Conservation (phyloP, 192 early-diverging fungal genomes). For the Linnemannia zychae region DNA sequence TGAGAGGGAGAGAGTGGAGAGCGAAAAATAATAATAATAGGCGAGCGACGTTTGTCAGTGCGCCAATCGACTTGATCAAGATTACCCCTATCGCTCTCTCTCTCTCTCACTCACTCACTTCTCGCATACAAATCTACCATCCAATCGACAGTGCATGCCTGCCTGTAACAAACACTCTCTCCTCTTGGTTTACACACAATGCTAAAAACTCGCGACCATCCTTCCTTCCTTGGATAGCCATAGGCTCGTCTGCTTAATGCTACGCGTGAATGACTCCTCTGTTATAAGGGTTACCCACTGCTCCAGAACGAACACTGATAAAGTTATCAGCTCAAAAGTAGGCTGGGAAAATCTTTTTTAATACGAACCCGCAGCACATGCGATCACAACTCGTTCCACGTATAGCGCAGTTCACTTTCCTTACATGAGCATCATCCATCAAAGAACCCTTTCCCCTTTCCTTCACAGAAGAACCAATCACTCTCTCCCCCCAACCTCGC, state of each 20-base stretch:
- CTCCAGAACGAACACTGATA: neutral
- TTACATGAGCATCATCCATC: neutral
- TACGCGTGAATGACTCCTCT: neutral
- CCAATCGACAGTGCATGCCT: neutral
- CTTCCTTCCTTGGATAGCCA: no score
- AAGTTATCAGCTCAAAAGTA: neutral
- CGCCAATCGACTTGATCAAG: neutral
- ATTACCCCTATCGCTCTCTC: neutral
- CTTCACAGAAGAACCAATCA: neutral
- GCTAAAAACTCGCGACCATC: no score
- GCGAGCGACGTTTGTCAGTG: neutral
- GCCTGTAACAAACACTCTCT: no score
- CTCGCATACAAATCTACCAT: neutral
- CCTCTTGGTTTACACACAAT: neutral
- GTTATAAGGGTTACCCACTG: neutral
- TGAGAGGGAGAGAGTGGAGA: no score
- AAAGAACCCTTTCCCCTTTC: neutral
- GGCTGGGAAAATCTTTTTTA: neutral
- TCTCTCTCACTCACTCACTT: neutral
- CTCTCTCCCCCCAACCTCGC: slow-evolving; percentile 9
- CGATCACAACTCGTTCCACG: neutral
- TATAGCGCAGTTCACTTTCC: neutral
- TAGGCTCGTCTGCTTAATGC: neutral
- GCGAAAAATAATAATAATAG: no score
- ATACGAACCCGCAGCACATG: neutral